Evolutionary conservation across 441 rosid genomes (phyloP), one percentile per base, ranked within the genome.

Genomic region (Adansonia gregorii): DNA sequence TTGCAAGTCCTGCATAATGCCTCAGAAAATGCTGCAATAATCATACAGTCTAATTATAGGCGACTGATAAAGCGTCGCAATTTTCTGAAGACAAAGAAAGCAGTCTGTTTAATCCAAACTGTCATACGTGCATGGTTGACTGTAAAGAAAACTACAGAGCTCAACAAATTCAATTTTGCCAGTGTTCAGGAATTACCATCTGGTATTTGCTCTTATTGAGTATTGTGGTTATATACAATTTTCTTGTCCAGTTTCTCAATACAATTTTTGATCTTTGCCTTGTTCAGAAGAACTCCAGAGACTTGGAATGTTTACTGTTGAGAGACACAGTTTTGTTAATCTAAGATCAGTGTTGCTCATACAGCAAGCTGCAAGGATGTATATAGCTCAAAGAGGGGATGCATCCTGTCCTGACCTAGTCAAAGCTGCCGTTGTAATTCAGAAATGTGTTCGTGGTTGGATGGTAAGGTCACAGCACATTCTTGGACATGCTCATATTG

Each of bases 361-460:
- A 79, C 98, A 93, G 85, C 71, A 68, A 79, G 93, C 92, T 46
- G 74, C 88, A 81, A 90, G 90, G 88, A 81, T 77, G 77, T 87
- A 90, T 89, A 86, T 83, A 51, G 68, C 54, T 67, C 78, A 41
- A 78, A 84, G 76, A 76, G 77, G 48, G 64, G 74, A 77, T 74
- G 68, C 39, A 8, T 77, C 79, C 74, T 39, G 27, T 75, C 74
- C 49, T 43, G 69, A 82, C 78, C 70, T 59, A 64, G 67, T 69
- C 61, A 81, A 71, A 56, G 86, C 82, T 68, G 83, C 85, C 71
- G 71, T 63, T 73, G 75, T 74, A 35, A 51, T 78, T 68, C 85
- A 83, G 78, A 81, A 76, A 61, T 69, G 35, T 80, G 39, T 59
- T 68, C 79, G 84, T 76, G 82, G 82, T 66, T 78, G 77, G 87